phyloP scores from a whole-genome alignment of 2,329 filamentous ascomycete species.

The Cercospora canescens region DNA sequence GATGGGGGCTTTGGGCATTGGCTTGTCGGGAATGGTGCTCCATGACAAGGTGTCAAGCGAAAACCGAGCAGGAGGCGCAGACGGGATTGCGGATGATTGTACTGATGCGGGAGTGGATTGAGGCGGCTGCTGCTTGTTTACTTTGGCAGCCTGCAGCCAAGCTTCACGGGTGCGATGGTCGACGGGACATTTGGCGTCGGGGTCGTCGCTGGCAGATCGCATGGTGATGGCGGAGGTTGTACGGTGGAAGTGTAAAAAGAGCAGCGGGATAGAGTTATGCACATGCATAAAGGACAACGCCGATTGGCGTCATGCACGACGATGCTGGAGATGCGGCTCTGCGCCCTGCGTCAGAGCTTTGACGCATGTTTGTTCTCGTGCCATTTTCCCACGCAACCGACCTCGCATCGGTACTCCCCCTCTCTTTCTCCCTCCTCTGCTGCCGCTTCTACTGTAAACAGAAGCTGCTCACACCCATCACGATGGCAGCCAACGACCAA shows the following conservation, averaged over 20 bases:
- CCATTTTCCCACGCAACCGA: background rate
- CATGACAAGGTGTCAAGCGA: conserved; percentile 37
- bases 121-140: conserved; percentile 27
- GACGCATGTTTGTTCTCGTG: background rate
- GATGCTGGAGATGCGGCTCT: background rate
- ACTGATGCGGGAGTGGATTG: conserved; percentile 10
- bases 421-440: background rate
- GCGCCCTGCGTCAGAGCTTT: background rate
- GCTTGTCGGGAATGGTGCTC: conserved; percentile 6
- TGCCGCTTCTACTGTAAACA: background rate
- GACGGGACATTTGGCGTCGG: conserved; percentile 69
- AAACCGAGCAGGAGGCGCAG: conserved; percentile 30
- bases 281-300: background rate
- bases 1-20: conserved; percentile 35
- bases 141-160: conserved; percentile 74
- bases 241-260: background rate
- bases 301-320: background rate
- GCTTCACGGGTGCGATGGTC: conserved; percentile 85
- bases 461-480: background rate
- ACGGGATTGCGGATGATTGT: conserved; percentile 20
- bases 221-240: conserved; percentile 17
- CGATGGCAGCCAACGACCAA: conserved; percentile 43
- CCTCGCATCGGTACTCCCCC: background rate
- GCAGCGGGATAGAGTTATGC: background rate
- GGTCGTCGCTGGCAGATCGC: conserved; percentile 37